Evolutionary conservation across 495 filamentous ascomycete species (phyloP).

Genomic region (Aspergillus bridgeri): DNA sequence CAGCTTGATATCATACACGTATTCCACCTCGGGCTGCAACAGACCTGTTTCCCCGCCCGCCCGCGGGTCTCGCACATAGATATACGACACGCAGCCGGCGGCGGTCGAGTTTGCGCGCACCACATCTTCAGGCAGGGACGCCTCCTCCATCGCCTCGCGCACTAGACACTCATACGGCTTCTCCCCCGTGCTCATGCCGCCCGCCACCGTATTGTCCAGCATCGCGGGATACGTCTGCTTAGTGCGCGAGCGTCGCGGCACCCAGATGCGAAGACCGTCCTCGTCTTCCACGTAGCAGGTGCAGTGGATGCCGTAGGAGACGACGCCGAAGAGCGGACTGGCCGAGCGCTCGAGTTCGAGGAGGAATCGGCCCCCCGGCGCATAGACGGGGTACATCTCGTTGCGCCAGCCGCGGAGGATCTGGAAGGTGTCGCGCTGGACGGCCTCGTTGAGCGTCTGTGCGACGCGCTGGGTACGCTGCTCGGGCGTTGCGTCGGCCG

Average conservation of each 20-base stretch:
- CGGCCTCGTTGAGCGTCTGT: constrained; percentile 59
- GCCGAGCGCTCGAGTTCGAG: constrained; percentile 79
- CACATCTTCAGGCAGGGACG: constrained; percentile 68
- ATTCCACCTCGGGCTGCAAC: constrained; percentile 88
- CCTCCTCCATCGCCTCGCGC: constrained; percentile 86
- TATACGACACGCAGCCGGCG: constrained; percentile 76
- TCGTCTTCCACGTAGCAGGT: constrained; percentile 65
- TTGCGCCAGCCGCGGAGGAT: constrained; percentile 81
- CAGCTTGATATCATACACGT: constrained; percentile 86
- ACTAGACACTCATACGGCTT: constrained; percentile 72
- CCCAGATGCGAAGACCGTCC: constrained; percentile 73
- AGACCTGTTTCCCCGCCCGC: constrained; percentile 85
- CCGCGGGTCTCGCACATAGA: constrained; percentile 70
- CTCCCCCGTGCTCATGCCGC: constrained; percentile 80
- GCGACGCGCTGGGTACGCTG: constrained; percentile 60
- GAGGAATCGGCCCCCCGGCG: constrained; percentile 56
- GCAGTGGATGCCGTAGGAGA: constrained; percentile 89
- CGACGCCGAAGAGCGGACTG: constrained; percentile 76
- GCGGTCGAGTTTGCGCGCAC: constrained; percentile 56
- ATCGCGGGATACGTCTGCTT: constrained; percentile 86
- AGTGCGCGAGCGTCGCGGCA: constrained; percentile 66
- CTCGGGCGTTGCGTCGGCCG: constrained; percentile 39
- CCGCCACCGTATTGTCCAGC: constrained; percentile 93
- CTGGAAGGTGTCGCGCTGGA: constrained; percentile 59
- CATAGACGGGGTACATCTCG: constrained; percentile 84